These are phyloP conservation scores for Hemileia vastatrix DNA, from an alignment of 1,284 basidiomycete species.

Conservation along the genomic window DNA sequence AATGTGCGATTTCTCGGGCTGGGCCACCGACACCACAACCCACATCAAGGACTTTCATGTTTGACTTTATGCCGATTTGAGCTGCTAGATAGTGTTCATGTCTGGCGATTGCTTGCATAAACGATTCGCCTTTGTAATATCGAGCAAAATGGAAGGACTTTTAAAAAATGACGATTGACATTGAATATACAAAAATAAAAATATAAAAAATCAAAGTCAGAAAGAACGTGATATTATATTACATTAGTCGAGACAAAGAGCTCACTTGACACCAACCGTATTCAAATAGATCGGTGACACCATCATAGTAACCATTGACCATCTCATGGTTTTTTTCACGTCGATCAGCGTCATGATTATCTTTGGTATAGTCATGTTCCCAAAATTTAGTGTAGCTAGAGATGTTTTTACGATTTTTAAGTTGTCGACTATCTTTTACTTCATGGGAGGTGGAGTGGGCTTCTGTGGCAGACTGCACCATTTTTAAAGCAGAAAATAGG, in stretches of 20 bases:
- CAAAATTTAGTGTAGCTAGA: slow-evolving; percentile 89
- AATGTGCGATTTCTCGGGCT: slow-evolving; percentile 85
- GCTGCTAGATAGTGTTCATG: slow-evolving; percentile 96
- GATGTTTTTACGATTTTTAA: slow-evolving; percentile 70
- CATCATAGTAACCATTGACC: slow-evolving; percentile 64
- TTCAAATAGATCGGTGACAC: slow-evolving; percentile 88
- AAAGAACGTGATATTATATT: too few species aligned
- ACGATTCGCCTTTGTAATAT: slow-evolving; percentile 72
- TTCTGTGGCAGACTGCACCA: too few species aligned
- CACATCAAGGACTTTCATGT: slow-evolving; percentile 94
- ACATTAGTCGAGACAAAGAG: not conserved
- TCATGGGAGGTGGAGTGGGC: too few species aligned
- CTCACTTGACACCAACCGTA: slow-evolving; percentile 53
- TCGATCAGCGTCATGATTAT: slow-evolving; percentile 60
- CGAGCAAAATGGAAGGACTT: slow-evolving; percentile 99
- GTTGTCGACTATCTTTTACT: too few species aligned
- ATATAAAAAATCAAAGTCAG: too few species aligned
- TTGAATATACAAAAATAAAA: too few species aligned
- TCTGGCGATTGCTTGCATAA: slow-evolving; percentile 69
- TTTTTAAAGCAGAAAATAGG: too few species aligned
- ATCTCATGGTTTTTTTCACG: slow-evolving; percentile 81
- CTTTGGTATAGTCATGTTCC: slow-evolving; percentile 72
- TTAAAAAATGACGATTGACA: too few species aligned
- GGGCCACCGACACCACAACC: slow-evolving; percentile 97
- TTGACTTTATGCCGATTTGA: slow-evolving; percentile 68